A percentile compares a stretch with the other conserved stretches of the same genome.
Conservation (phyloP, 2,329 filamentous ascomycete species). For the Trichophyton mentagrophytes region DNA sequence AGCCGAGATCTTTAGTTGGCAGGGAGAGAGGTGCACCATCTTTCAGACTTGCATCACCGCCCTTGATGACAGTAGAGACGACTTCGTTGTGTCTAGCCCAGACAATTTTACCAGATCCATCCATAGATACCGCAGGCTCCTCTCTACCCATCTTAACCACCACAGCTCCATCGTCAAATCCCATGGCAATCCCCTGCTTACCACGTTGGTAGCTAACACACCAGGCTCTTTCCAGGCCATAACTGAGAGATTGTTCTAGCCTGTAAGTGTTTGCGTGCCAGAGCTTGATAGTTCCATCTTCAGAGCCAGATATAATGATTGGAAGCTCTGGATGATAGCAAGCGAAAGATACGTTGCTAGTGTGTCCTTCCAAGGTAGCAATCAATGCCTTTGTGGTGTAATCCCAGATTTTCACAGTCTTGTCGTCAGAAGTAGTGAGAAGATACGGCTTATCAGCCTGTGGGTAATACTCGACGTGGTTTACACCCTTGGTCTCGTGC, state of each 20-base stretch:
- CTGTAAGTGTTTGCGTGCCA: constrained; percentile 98
- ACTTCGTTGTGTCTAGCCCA: constrained; percentile 95
- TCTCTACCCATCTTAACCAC: constrained; percentile 96
- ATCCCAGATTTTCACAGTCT: constrained; percentile 96
- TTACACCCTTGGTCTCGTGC: constrained; percentile 93
- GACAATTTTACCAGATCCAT: constrained; percentile 85
- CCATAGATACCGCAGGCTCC: constrained; percentile 96
- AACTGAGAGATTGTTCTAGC: constrained; percentile 89
- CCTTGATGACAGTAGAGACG: constrained; percentile 87
- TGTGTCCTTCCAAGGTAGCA: constrained; percentile 91
- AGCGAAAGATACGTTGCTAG: constrained; percentile 94
- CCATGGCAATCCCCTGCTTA: constrained; percentile 85
- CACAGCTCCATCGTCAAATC: constrained; percentile 94
- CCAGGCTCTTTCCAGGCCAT: constrained; percentile 92
- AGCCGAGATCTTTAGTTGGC: constrained; percentile 86
- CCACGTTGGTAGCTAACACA: constrained; percentile 93
- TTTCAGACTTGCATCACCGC: constrained; percentile 69
- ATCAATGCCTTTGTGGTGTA: constrained; percentile 97
- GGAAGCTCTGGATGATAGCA: constrained; percentile 96
- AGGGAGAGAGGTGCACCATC: constrained; percentile 78
- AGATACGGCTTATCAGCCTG: constrained; percentile 67
- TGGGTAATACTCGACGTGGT: constrained; percentile 82
- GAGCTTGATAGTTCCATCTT: constrained; percentile 94
- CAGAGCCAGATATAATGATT: constrained; percentile 93
- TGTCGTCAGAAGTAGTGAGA: constrained; percentile 89